A percentile compares a stretch with the other conserved stretches of the same genome.
Evolutionary conservation across 495 filamentous ascomycete genomes (phyloP).

Genomic region (Bacidia rubella): DNA sequence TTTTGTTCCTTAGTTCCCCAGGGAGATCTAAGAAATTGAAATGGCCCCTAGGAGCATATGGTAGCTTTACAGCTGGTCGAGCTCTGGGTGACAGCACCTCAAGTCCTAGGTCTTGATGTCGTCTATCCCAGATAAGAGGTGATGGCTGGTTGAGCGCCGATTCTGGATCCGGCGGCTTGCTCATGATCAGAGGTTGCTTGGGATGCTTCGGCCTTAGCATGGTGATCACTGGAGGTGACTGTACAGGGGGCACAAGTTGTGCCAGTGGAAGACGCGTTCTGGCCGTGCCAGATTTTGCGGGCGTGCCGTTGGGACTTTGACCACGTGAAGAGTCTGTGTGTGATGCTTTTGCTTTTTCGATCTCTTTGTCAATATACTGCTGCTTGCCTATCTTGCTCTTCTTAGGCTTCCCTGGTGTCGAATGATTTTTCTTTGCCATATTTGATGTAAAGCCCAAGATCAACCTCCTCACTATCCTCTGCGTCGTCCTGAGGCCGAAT

Average conservation of each 20-base stretch:
- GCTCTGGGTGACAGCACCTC: background rate
- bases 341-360: background rate
- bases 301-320: background rate
- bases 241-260: background rate
- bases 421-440: background rate
- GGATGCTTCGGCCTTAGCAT: background rate
- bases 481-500: slow-evolving; percentile 72
- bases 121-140: background rate
- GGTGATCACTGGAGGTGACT: background rate
- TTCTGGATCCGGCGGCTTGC: background rate
- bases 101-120: background rate
- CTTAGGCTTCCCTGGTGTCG: background rate
- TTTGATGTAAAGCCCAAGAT: slow-evolving; percentile 47
- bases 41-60: slow-evolving; percentile 1
- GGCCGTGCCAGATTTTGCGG: background rate
- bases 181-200: background rate
- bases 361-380: background rate
- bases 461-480: slow-evolving; percentile 66
- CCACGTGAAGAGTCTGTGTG: background rate
- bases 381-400: background rate
- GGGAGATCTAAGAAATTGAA: slow-evolving; percentile 15
- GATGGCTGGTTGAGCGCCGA: background rate
- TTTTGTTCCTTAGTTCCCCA: slow-evolving; percentile 14
- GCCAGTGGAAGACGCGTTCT: background rate
- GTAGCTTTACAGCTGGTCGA: slow-evolving; percentile 1